These are phyloP conservation scores for Trichosporon asahii DNA, from an alignment of 1,284 basidiomycete species.

Conservation along the genomic window DNA sequence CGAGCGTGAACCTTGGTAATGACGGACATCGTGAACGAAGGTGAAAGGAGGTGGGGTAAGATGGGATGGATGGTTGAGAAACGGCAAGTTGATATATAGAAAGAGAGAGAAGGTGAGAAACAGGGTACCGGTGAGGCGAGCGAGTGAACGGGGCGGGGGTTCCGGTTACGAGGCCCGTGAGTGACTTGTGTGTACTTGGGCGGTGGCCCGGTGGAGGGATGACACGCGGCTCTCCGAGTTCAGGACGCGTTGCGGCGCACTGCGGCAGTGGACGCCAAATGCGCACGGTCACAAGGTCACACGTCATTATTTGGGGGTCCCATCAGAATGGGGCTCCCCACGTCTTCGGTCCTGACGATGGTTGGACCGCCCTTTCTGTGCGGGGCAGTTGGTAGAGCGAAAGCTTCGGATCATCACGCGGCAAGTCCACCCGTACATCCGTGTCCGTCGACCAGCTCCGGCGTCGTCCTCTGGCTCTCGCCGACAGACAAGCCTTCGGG, in stretches of 20 bases:
- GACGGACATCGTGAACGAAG: constrained; percentile 66
- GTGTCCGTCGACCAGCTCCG: not conserved
- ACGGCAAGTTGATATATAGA: constrained; percentile 1
- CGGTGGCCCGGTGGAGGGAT: not conserved
- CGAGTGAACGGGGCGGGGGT: not conserved
- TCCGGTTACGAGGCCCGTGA: constrained; percentile 5
- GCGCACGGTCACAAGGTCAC: not conserved
- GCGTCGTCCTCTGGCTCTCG: not conserved
- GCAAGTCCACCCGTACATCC: constrained; percentile 1
- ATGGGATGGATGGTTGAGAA: constrained; percentile 10
- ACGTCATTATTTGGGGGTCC: not conserved
- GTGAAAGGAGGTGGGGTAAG: not conserved
- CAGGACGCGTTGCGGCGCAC: constrained; percentile 1
- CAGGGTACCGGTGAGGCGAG: constrained; percentile 4
- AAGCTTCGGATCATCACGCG: not conserved
- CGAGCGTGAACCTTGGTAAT: constrained; percentile 75
- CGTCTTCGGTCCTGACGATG: not conserved
- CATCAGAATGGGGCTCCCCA: not conserved
- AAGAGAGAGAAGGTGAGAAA: constrained; percentile 7
- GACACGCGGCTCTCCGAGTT: constrained; percentile 8
- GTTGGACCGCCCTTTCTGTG: not conserved
- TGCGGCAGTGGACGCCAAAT: constrained; percentile 5
- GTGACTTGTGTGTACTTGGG: constrained; percentile 8
- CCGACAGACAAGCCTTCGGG: not conserved
- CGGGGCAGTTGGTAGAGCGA: not conserved